These are phyloP conservation scores for Trichoderma reesei DNA, from an alignment of 495 filamentous ascomycete species.

Conservation along the genomic window DNA sequence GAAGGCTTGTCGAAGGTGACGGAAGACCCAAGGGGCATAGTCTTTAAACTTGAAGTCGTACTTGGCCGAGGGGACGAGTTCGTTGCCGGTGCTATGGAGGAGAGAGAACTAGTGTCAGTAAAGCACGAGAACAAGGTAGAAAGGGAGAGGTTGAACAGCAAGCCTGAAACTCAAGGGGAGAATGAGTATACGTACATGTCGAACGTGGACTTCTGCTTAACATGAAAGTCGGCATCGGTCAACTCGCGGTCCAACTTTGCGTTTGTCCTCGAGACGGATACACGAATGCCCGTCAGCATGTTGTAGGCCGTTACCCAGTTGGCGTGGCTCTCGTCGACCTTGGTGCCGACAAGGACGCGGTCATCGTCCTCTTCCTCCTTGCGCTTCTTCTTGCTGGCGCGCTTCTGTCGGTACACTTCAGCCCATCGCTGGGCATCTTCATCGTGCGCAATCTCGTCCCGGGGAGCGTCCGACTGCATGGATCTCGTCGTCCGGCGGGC, in stretches of 20 bases:
- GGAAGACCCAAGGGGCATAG: constrained; percentile 98
- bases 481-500: constrained; percentile 74
- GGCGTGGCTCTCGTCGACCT: constrained; percentile 92
- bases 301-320: constrained; percentile 99
- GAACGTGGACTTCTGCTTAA: constrained; percentile 95
- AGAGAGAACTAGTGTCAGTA: no score
- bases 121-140: no score
- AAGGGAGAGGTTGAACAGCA: no score
- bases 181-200: constrained; percentile 50
- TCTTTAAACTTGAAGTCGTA: constrained; percentile 99
- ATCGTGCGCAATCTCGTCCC: constrained; percentile 77
- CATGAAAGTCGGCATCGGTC: constrained; percentile 82
- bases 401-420: constrained; percentile 81
- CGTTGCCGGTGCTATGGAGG: constrained; percentile 60
- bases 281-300: constrained; percentile 98
- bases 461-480: constrained; percentile 68
- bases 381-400: constrained; percentile 69
- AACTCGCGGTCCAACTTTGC: constrained; percentile 88
- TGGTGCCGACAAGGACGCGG: constrained; percentile 88
- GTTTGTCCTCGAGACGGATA: constrained; percentile 91
- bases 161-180: no score
- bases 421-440: constrained; percentile 86
- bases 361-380: constrained; percentile 92
- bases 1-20: constrained; percentile 81
- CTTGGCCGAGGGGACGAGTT: constrained; percentile 93